Evolutionary conservation across 2,329 filamentous ascomycete species (phyloP).

Genomic region (Penicillium sp.): DNA sequence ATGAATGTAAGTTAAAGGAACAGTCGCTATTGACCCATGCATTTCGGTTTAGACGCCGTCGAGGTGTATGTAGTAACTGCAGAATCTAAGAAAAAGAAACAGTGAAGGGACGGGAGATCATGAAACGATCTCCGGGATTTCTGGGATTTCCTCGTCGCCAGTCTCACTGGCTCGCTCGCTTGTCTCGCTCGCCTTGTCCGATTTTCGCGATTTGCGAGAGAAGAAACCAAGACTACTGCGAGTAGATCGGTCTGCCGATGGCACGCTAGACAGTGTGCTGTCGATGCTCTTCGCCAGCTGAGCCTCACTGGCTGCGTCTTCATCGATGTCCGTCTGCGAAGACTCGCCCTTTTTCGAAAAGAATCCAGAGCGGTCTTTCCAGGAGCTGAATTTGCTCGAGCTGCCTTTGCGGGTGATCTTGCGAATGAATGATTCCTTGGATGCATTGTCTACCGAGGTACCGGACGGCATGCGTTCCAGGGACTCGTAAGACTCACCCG

Average conservation of each 20-base stretch:
- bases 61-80: conserved; percentile 10
- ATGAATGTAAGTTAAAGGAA: not conserved
- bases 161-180: conserved; percentile 46
- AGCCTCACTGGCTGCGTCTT: conserved; percentile 41
- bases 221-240: conserved; percentile 50
- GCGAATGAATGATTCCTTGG: conserved; percentile 53
- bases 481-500: conserved; percentile 50
- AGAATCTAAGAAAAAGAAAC: conserved; percentile 13
- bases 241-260: conserved; percentile 45
- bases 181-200: conserved; percentile 45
- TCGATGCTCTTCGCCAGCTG: conserved; percentile 47
- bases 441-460: conserved; percentile 41
- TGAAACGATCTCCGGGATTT: conserved; percentile 23
- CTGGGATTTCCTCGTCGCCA: conserved; percentile 44
- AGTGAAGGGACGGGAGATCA: conserved; percentile 8
- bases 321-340: conserved; percentile 46
- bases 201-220: conserved; percentile 48
- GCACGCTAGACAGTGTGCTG: conserved; percentile 41
- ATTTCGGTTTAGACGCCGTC: conserved; percentile 3
- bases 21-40: conserved; percentile 4
- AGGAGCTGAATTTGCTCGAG: conserved; percentile 53
- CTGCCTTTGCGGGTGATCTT: conserved; percentile 54
- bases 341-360: conserved; percentile 50
- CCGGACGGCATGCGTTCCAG: conserved; percentile 48
- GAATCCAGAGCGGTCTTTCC: conserved; percentile 51